Percentiles rank a stretch among this genome's conserved stretches.
phyloP scores from a whole-genome alignment of 257 asterid species.

The Paraleonurus japonicus region DNA sequence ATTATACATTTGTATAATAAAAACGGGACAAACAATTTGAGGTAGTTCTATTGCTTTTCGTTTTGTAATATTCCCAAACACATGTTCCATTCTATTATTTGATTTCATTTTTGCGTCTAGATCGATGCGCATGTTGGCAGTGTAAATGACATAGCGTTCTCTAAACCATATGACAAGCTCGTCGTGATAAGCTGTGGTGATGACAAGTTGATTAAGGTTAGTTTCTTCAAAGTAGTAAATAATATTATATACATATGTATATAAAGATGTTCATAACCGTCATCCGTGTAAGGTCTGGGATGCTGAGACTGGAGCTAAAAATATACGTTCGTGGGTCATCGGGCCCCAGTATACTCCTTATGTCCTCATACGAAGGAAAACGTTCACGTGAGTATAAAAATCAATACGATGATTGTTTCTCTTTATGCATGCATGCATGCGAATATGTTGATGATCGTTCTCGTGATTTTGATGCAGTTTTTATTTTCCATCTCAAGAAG shows the following conservation, averaged over 20 bases:
- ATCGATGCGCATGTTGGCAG: constrained; percentile 70
- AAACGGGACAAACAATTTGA: constrained; percentile 46
- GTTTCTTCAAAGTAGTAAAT: not conserved
- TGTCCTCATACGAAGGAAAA: constrained; percentile 53
- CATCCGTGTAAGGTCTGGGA: constrained; percentile 61
- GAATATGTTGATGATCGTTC: not conserved
- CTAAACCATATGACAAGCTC: constrained; percentile 43
- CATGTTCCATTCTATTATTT: not conserved
- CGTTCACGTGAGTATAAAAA: constrained; percentile 39
- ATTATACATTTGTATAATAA: constrained; percentile 38
- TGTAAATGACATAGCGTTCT: constrained; percentile 71
- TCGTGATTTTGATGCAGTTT: constrained; percentile 38
- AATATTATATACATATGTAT: not conserved
- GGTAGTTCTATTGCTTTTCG: constrained; percentile 34
- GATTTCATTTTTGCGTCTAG: constrained; percentile 31
- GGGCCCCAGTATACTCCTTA: constrained; percentile 65
- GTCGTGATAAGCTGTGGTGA: constrained; percentile 73
- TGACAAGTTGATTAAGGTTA: constrained; percentile 68
- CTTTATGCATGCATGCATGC: not conserved
- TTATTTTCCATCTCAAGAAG: constrained; percentile 55
- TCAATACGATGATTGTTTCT: not conserved
- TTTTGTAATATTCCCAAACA: not conserved
- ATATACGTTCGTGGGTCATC: constrained; percentile 65
- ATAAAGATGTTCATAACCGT: constrained; percentile 3
- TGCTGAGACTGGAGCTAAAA: constrained; percentile 49